Conservation (phyloP, 2,329 filamentous ascomycete species). For the Fusarium luffae region DNA sequence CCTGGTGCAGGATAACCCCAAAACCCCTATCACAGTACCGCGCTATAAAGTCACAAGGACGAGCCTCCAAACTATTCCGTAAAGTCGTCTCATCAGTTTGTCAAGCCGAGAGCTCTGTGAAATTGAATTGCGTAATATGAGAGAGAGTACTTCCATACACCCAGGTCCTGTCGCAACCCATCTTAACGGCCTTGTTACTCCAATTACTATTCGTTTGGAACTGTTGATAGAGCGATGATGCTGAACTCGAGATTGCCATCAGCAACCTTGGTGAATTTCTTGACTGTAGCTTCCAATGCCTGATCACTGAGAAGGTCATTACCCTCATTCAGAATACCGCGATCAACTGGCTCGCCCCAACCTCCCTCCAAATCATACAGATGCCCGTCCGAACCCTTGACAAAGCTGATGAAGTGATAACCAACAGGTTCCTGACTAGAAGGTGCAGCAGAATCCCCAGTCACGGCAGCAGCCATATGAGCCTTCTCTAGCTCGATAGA, state of each 20-base stretch:
- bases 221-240: constrained; percentile 51
- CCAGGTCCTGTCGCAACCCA: background rate
- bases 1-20: background rate
- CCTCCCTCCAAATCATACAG: constrained; percentile 85
- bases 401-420: constrained; percentile 85
- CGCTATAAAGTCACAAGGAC: background rate
- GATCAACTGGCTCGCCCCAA: constrained; percentile 77
- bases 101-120: background rate
- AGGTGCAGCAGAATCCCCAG: constrained; percentile 75
- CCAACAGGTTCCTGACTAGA: constrained; percentile 70
- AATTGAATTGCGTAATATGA: background rate
- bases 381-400: constrained; percentile 71
- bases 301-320: constrained; percentile 74
- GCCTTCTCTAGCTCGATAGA: constrained; percentile 76
- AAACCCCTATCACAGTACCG: background rate
- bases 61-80: too few relatives aligned
- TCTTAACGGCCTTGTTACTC: too few relatives aligned
- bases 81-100: background rate
- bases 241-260: constrained; percentile 54
- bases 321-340: constrained; percentile 64
- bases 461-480: constrained; percentile 74
- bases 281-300: constrained; percentile 71
- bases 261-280: constrained; percentile 54
- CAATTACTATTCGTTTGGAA: constrained; percentile 23
- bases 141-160: background rate